Evolutionary conservation across 2,329 filamentous ascomycete species (phyloP).

Genomic region (Exophiala sideris): DNA sequence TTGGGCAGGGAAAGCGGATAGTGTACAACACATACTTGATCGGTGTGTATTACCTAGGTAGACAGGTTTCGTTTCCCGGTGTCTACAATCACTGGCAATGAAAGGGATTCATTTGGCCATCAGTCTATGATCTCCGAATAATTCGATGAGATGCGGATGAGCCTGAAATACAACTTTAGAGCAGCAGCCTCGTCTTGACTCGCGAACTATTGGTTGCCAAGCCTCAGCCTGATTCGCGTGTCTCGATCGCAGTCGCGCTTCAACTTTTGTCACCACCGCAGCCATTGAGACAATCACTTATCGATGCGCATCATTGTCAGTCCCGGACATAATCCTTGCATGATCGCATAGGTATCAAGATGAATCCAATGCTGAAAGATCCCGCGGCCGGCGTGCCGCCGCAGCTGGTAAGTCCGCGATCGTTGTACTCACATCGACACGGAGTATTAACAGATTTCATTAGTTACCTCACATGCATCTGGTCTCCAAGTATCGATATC

Average conservation of each 20-base stretch:
- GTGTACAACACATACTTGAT: conserved; percentile 18
- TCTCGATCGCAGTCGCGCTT: conserved; percentile 9
- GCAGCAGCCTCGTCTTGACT: neutral
- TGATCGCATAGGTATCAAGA: conserved; percentile 2
- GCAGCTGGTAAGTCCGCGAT: conserved; percentile 38
- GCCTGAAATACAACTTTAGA: no score
- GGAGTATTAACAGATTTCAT: conserved; percentile 9
- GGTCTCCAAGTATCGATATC: conserved; percentile 78
- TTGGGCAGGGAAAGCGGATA: conserved; percentile 1
- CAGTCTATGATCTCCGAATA: no score
- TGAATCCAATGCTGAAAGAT: conserved; percentile 36
- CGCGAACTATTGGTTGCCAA: neutral
- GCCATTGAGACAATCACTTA: neutral
- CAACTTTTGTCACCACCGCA: neutral
- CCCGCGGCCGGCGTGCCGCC: conserved; percentile 48
- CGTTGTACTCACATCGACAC: neutral
- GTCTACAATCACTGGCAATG: conserved; percentile 11
- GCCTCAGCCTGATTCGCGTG: conserved; percentile 8
- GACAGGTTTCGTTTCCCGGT: conserved; percentile 1
- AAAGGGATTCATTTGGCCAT: neutral
- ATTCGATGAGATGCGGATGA: no score
- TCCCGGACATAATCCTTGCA: no score
- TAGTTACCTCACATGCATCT: conserved; percentile 88
- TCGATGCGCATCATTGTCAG: neutral
- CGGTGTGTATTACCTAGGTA: conserved; percentile 15